Conservation (phyloP, 1,284 basidiomycete species). For the Ustilago cynodontis region DNA sequence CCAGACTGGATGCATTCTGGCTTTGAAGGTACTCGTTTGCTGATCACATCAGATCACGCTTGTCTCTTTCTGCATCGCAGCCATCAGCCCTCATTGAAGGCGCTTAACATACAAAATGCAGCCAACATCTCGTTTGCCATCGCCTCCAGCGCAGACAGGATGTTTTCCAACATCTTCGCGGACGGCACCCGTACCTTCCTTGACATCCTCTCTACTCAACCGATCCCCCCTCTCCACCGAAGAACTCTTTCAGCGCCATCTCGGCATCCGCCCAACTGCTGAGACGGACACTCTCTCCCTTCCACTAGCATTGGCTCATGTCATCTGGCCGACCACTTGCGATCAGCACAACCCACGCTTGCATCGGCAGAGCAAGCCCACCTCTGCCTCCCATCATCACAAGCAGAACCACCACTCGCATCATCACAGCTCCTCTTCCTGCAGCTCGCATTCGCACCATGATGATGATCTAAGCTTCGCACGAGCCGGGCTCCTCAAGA, state of each 20-base stretch:
- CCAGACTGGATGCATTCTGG: no score
- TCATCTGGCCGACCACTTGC: slow-evolving; percentile 4
- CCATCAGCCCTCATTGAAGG: background rate
- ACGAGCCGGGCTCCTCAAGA: background rate
- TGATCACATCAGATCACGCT: background rate
- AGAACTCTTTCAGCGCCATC: background rate
- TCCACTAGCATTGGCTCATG: slow-evolving; percentile 1
- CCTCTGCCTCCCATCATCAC: background rate
- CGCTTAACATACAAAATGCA: background rate
- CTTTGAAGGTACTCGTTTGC: background rate
- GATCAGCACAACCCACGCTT: slow-evolving; percentile 1
- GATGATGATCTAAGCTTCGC: background rate
- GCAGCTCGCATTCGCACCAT: background rate
- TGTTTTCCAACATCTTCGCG: slow-evolving; percentile 34
- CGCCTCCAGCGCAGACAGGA: background rate
- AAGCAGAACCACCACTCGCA: background rate
- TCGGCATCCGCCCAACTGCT: background rate
- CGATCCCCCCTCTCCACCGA: background rate
- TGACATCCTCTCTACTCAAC: background rate
- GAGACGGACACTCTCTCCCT: background rate
- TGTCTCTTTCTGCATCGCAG: background rate
- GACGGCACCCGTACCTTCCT: background rate
- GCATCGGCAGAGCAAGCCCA: background rate
- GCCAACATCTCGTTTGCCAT: background rate
- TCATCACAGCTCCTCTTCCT: background rate